Base-by-base conservation (phyloP, 179 eudicot species). In the Pouteria campechiana region DNA sequence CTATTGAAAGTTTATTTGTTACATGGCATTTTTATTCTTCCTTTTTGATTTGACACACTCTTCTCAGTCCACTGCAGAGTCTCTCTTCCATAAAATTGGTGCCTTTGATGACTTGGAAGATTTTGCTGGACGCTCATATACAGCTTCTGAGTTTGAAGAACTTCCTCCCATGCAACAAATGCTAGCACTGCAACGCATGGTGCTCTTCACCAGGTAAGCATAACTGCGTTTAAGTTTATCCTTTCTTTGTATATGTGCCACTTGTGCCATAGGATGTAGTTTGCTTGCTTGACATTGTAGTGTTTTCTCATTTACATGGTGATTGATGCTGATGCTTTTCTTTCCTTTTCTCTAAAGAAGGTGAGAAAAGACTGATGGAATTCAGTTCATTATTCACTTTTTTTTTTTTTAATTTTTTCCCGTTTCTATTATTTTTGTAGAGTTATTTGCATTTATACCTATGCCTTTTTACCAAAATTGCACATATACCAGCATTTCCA, bases 141-240 rank as follows among this genome's bases (percentile, higher is more conserved):
- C 99, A 51, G 99, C 99, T 48, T 79, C 99, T 45, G 99, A 92
- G 68, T 92, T 92, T 68, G 96, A 92, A 64, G 86, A 77, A 46
- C 89, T 92, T 59, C 79, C 99, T 43, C 92, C 93, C 20, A 24
- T 83, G 70, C 96, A 92, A 58, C 83, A 75, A 58, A 40, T 85
- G 12, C 25, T 74, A 20, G 99, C 99, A 35, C 53, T 92, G 69
- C 99, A 87, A 53, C 92, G 81, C 43, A 82, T 92, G 96, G 55
- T 78, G 44, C 74, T 92, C 35, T 87, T 92, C 57, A 60, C 93
- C 21, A 69, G 99, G 99, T 92, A 82, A 9, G 15, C 19, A 39
- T 20, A 10, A 40, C 4, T 15, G 5, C 35, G 3, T n/a, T 22
- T 28, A 5, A 3, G 13, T 3, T 25, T 2, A 12, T 50, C 28